These are phyloP conservation scores for Cinchona pubescens DNA, from an alignment of 257 asterid species.

Conservation along the genomic window DNA sequence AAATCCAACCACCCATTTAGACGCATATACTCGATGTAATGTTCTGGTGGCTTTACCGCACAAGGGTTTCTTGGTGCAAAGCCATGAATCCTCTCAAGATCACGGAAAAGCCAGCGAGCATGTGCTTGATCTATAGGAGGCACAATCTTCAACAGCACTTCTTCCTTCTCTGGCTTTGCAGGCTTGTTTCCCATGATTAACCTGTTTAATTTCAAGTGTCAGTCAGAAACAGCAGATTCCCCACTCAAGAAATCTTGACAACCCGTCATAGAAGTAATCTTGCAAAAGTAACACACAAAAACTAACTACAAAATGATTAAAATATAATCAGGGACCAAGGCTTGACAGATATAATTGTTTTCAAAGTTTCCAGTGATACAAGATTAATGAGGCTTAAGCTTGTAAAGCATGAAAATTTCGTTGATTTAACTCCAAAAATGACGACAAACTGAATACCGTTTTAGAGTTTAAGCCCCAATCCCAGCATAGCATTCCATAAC, in stretches of 20 bases:
- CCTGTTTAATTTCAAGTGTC: slow-evolving; percentile 20
- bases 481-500: not conserved
- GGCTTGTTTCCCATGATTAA: slow-evolving; percentile 71
- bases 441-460: not conserved
- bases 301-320: not conserved
- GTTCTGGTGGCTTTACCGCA: slow-evolving; percentile 78
- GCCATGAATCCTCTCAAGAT: slow-evolving; percentile 72
- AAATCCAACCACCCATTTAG: slow-evolving; percentile 88
- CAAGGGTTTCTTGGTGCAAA: slow-evolving; percentile 64
- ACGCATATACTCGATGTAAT: slow-evolving; percentile 76
- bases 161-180: slow-evolving; percentile 54
- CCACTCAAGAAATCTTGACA: not conserved
- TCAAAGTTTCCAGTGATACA: not conserved
- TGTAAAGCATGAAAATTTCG: not conserved
- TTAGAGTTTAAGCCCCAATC: not conserved
- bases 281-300: not conserved
- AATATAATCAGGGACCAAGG: not conserved
- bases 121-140: slow-evolving; percentile 74
- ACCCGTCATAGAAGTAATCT: not conserved
- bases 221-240: not conserved
- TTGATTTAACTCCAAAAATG: not conserved
- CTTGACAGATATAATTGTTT: not conserved
- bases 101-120: slow-evolving; percentile 67
- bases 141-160: slow-evolving; percentile 51
- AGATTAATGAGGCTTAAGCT: not conserved